Conservation (phyloP, 2,329 filamentous ascomycete genomes). For the Trichophyton schoenleinii region DNA sequence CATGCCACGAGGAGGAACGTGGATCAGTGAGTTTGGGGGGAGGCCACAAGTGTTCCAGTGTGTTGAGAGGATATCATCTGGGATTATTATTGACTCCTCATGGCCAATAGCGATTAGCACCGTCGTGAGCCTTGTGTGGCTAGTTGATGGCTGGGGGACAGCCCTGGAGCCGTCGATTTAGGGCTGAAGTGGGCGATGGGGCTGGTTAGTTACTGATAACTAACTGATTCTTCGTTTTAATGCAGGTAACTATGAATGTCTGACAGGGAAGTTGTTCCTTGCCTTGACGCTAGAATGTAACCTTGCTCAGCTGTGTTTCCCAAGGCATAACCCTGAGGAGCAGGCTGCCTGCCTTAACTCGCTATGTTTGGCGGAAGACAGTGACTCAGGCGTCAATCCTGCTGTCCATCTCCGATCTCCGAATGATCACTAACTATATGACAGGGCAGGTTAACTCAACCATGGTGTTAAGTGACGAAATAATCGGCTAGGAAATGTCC, state of each 20-base stretch:
- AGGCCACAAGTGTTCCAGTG: neutral
- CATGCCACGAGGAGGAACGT: neutral
- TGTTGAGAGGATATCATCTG: neutral
- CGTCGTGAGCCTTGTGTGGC: neutral
- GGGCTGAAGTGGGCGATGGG: neutral
- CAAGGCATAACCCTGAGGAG: neutral
- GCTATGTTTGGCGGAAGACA: neutral
- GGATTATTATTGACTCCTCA: neutral
- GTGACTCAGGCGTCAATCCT: neutral
- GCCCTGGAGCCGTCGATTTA: neutral
- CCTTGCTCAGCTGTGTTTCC: neutral
- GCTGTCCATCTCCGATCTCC: neutral
- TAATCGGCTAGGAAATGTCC: too few relatives aligned
- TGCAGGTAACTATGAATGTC: neutral
- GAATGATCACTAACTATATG: neutral
- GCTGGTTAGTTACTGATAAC: neutral
- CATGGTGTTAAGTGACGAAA: too few relatives aligned
- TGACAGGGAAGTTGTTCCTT: neutral
- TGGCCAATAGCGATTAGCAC: neutral
- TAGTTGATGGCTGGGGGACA: neutral
- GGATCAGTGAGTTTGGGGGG: neutral
- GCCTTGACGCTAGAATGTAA: slow-evolving; percentile 1
- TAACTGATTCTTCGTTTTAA: too few relatives aligned
- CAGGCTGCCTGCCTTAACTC: neutral
- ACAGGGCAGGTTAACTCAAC: neutral